These are phyloP conservation scores for Venustampulla echinocandica DNA, from an alignment of 495 filamentous ascomycete species.

Conservation along the genomic window DNA sequence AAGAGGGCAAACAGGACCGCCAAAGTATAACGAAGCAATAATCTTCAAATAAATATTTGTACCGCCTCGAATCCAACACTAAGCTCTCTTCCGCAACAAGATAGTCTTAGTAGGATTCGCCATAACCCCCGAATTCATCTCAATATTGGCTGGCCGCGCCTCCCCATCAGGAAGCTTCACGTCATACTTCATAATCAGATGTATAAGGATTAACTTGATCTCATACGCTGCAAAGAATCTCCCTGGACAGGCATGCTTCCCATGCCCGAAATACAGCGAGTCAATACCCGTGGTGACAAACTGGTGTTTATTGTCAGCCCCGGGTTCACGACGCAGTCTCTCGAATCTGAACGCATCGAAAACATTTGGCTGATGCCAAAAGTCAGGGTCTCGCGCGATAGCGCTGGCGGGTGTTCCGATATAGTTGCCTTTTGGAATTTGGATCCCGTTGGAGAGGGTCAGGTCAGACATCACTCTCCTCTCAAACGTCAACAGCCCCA, in stretches of 20 bases:
- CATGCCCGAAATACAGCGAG: neutral
- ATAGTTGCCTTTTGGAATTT: constrained; percentile 26
- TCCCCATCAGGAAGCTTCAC: too few relatives aligned
- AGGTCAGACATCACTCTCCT: constrained; percentile 25
- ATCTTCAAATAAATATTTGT: too few relatives aligned
- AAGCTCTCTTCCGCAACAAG: too few relatives aligned
- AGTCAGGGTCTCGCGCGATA: constrained; percentile 26
- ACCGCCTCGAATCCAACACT: too few relatives aligned
- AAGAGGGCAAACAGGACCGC: too few relatives aligned
- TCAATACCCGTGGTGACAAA: neutral
- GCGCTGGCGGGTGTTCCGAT: constrained; percentile 24
- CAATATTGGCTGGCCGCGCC: too few relatives aligned
- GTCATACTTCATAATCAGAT: too few relatives aligned
- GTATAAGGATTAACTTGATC: too few relatives aligned
- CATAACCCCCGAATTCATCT: too few relatives aligned
- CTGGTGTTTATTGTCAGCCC: neutral
- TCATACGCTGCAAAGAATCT: constrained; percentile 44
- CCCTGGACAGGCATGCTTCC: constrained; percentile 36
- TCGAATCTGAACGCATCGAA: constrained; percentile 33
- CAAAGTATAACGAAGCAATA: too few relatives aligned
- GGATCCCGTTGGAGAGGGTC: constrained; percentile 25
- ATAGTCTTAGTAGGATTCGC: too few relatives aligned
- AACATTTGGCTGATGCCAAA: constrained; percentile 23
- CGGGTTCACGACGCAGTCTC: constrained; percentile 13
- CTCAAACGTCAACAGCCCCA: constrained; percentile 25